Conservation (phyloP, 1,284 basidiomycete species). For the Butyriboletus appendiculatus region DNA sequence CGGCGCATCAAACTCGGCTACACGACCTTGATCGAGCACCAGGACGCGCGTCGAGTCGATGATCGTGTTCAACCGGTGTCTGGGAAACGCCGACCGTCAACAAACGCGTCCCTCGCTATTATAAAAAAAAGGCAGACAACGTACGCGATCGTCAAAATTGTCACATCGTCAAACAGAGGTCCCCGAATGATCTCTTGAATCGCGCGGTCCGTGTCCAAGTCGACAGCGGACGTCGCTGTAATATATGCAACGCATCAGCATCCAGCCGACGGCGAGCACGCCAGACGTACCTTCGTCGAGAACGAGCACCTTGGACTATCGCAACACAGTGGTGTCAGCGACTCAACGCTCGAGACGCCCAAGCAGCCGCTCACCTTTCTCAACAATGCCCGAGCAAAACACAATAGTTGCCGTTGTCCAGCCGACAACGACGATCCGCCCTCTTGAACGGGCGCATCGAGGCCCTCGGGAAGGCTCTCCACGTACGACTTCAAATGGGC, state of each 20-base stretch:
- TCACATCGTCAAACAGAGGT: slow-evolving; percentile 67
- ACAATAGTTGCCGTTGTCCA: slow-evolving; percentile 85
- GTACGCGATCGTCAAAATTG: slow-evolving; percentile 85
- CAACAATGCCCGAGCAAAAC: slow-evolving; percentile 79
- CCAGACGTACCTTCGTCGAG: slow-evolving; percentile 76
- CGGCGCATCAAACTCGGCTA: slow-evolving; percentile 33
- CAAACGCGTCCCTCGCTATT: too few relatives aligned
- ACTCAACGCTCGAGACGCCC: background rate
- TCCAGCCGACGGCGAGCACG: too few relatives aligned
- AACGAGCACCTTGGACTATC: slow-evolving; percentile 80
- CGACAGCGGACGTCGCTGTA: slow-evolving; percentile 81
- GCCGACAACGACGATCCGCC: slow-evolving; percentile 82
- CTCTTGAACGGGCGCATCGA: slow-evolving; percentile 80
- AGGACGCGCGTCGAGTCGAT: slow-evolving; percentile 84
- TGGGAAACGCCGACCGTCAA: slow-evolving; percentile 24
- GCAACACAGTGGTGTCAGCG: background rate
- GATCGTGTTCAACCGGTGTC: slow-evolving; percentile 90
- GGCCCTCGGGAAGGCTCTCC: slow-evolving; percentile 64
- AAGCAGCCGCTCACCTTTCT: slow-evolving; percentile 48
- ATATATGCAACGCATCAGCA: background rate
- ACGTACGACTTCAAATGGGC: slow-evolving; percentile 72
- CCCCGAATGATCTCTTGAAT: slow-evolving; percentile 83
- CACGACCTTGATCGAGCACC: slow-evolving; percentile 79
- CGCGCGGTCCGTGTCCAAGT: slow-evolving; percentile 86
- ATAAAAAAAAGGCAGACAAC: slow-evolving; percentile 11